Conservation (phyloP, 225 moss, liverwort and hornwort species). For the Thuidium tamariscinum region DNA sequence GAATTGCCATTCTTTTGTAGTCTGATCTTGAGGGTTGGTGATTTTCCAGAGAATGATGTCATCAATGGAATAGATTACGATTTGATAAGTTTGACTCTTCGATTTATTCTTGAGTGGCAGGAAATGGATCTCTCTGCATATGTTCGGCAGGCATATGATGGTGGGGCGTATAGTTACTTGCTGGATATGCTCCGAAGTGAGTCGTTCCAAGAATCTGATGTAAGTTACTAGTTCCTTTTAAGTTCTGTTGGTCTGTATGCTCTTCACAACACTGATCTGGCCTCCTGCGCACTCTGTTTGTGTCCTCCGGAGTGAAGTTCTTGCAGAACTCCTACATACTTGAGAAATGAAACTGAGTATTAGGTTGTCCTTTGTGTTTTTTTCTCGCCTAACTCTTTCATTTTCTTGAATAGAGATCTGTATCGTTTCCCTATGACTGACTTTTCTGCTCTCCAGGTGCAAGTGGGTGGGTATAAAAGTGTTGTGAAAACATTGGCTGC, state of each 20-base stretch:
- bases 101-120: constrained; percentile 16
- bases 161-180: constrained; percentile 69
- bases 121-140: constrained; percentile 73
- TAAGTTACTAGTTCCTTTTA: constrained; percentile 25
- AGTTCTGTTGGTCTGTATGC: neutral
- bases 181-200: constrained; percentile 88
- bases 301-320: neutral
- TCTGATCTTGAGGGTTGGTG: neutral
- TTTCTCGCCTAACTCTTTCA: neutral
- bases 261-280: neutral
- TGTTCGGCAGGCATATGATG: constrained; percentile 72
- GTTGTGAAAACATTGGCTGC: constrained; percentile 92
- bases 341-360: neutral
- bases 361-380: neutral
- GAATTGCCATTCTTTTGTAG: neutral
- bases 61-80: neutral
- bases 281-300: neutral
- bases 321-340: neutral
- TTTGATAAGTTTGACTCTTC: neutral
- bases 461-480: constrained; percentile 91
- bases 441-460: constrained; percentile 34
- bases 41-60: neutral
- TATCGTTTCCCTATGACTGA: neutral
- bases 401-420: neutral
- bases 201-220: constrained; percentile 80